Evolutionary conservation across 768 basidiomycete species (phyloP).

Genomic region (Tricholoma matsutake): DNA sequence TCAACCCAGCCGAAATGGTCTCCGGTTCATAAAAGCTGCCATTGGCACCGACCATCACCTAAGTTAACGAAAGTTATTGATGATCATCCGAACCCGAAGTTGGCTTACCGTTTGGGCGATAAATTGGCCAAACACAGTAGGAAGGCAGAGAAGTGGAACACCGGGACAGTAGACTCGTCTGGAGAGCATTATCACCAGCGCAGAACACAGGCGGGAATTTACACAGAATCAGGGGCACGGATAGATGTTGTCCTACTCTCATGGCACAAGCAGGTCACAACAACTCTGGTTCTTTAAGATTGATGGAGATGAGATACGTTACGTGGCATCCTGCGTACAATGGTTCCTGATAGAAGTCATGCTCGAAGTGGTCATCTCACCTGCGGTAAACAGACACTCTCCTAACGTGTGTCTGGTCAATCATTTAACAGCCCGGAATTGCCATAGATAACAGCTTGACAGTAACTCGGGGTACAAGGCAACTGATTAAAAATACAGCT

Average conservation of each 20-base stretch:
- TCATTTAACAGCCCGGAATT: no score
- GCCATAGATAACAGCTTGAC: no score
- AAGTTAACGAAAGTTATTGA: not conserved
- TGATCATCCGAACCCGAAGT: not conserved
- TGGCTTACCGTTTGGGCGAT: not conserved
- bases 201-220: not conserved
- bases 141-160: not conserved
- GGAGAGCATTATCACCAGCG: not conserved
- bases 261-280: not conserved
- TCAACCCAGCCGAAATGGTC: not conserved
- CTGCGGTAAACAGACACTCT: no score
- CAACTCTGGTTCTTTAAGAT: not conserved
- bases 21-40: not conserved
- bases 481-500: no score
- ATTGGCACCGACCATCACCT: not conserved
- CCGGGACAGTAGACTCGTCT: not conserved
- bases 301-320: no score
- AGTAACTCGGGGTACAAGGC: no score
- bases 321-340: no score
- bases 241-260: not conserved
- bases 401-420: no score
- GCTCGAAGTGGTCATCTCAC: no score
- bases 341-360: no score
- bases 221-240: not conserved
- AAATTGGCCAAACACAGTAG: not conserved